Percentiles rank a stretch among this genome's conserved stretches.
Conservation (phyloP, 1,284 basidiomycete genomes). For the Wallemia ichthyophaga region DNA sequence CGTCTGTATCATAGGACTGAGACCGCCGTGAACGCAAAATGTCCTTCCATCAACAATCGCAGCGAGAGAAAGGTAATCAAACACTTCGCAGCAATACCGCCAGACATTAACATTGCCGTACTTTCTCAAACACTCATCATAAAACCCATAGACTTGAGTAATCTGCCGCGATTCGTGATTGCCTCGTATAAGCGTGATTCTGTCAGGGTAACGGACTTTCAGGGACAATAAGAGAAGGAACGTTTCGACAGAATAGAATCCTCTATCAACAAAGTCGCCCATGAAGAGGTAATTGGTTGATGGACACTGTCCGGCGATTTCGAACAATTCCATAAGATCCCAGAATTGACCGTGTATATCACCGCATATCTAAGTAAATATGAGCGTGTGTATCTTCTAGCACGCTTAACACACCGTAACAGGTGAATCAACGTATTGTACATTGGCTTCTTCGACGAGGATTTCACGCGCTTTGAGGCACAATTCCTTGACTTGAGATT, state of each 20-base stretch:
- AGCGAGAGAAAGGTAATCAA: slow-evolving; percentile 78
- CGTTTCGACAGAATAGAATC: slow-evolving; percentile 91
- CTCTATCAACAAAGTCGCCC: slow-evolving; percentile 91
- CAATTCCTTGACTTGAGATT: slow-evolving; percentile 67
- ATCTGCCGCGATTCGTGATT: slow-evolving; percentile 99
- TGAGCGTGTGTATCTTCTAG: not conserved
- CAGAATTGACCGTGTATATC: slow-evolving; percentile 98
- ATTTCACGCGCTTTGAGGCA: slow-evolving; percentile 90
- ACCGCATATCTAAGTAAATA: slow-evolving; percentile 48
- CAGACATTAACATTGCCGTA: slow-evolving; percentile 88
- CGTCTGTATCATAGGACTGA: slow-evolving; percentile 53
- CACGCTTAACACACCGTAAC: slow-evolving; percentile 38
- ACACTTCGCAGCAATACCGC: slow-evolving; percentile 94
- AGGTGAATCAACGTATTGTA: slow-evolving; percentile 82
- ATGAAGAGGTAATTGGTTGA: slow-evolving; percentile 96
- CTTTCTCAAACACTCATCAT: slow-evolving; percentile 91
- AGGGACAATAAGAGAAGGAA: slow-evolving; percentile 77
- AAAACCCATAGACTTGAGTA: slow-evolving; percentile 95
- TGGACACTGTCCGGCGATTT: slow-evolving; percentile 77
- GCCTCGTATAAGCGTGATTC: slow-evolving; percentile 84
- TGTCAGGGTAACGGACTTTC: slow-evolving; percentile 91
- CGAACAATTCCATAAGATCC: slow-evolving; percentile 89
- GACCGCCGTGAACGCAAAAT: slow-evolving; percentile 69
- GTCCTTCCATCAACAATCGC: slow-evolving; percentile 88
- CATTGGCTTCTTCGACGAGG: slow-evolving; percentile 85